Conservation (phyloP, 352 stramenopile genomes). For the Phytophthora sp. region DNA sequence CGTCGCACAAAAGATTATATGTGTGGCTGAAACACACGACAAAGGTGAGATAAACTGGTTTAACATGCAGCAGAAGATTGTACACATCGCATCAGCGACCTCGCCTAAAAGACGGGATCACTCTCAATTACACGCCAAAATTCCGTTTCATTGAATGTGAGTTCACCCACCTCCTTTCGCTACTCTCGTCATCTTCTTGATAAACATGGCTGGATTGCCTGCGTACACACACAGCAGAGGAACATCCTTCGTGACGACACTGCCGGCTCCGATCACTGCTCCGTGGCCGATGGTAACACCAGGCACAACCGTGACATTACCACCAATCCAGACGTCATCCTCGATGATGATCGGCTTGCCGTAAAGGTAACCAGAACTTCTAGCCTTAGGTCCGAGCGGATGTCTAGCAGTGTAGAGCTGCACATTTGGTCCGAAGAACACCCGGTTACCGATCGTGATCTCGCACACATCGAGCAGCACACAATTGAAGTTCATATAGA, state of each 20-base stretch:
- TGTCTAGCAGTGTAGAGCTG: constrained; percentile 83
- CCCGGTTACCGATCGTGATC: constrained; percentile 76
- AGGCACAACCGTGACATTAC: constrained; percentile 59
- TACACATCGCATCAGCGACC: too few species aligned
- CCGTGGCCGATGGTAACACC: constrained; percentile 67
- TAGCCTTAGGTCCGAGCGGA: constrained; percentile 53
- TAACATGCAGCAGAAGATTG: too few species aligned
- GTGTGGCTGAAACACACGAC: too few species aligned
- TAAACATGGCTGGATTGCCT: constrained; percentile 78
- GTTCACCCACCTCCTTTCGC: too few species aligned
- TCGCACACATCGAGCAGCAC: constrained; percentile 78
- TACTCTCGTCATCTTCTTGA: constrained; percentile 78
- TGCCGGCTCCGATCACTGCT: constrained; percentile 76
- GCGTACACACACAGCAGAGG: constrained; percentile 59
- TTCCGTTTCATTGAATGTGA: too few species aligned
- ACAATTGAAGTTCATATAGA: constrained; percentile 90
- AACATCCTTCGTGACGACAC: constrained; percentile 85
- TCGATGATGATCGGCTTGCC: constrained; percentile 77
- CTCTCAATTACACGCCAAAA: too few species aligned
- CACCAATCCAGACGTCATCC: constrained; percentile 87
- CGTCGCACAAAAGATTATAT: too few species aligned
- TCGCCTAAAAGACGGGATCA: too few species aligned
- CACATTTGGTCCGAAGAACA: constrained; percentile 70
- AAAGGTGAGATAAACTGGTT: too few species aligned
- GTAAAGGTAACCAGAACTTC: constrained; percentile 46